Evolutionary conservation across 306 rosid species (phyloP).

Genomic region (Rosa chinensis): DNA sequence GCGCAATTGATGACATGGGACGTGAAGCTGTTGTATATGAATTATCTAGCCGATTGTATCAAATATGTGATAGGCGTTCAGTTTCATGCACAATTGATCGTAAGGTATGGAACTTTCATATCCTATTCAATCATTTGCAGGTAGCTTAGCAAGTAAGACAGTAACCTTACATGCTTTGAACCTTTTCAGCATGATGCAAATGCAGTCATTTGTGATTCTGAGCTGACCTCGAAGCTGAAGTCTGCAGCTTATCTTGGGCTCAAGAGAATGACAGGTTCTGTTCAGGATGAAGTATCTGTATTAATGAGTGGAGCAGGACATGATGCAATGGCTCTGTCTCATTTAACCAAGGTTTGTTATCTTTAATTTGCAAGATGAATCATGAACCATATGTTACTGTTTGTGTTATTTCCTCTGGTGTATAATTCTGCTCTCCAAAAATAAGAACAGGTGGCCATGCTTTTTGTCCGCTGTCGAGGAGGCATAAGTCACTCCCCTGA

Average conservation of each 20-base stretch:
- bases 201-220: conserved; percentile 80
- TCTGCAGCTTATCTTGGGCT: conserved; percentile 70
- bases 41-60: conserved; percentile 61
- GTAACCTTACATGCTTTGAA: background rate
- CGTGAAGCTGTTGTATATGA: conserved; percentile 84
- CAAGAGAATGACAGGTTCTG: conserved; percentile 63
- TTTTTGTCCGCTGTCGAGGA: conserved; percentile 90
- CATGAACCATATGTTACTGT: background rate
- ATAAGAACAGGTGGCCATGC: conserved; percentile 76
- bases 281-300: conserved; percentile 66
- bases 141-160: background rate
- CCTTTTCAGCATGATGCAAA: conserved; percentile 80
- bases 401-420: background rate
- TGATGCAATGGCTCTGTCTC: conserved; percentile 96
- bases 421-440: conserved; percentile 22
- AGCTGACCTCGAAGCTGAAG: conserved; percentile 67
- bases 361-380: background rate
- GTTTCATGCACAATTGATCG: conserved; percentile 81
- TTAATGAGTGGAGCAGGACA: conserved; percentile 97
- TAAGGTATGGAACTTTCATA: conserved; percentile 49
- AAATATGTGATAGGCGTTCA: conserved; percentile 79
- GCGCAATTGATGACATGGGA: conserved; percentile 82
- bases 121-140: conserved; percentile 9
- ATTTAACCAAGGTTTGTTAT: conserved; percentile 70
- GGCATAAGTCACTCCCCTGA: conserved; percentile 92